Base-by-base conservation (phyloP, 495 filamentous ascomycete species). In the Polyplosphaeria fusca region DNA sequence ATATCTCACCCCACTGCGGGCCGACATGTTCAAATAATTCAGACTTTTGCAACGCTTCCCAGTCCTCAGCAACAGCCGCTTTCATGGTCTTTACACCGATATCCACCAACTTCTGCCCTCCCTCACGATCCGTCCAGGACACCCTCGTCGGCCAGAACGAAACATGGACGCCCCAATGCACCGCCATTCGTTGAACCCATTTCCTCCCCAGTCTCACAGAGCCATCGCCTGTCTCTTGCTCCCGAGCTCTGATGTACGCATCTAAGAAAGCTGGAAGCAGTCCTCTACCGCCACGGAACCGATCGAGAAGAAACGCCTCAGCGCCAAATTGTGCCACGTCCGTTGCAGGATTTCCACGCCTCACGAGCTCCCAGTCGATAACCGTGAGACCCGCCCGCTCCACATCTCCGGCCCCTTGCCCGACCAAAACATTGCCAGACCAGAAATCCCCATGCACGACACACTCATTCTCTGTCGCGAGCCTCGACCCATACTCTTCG, bases 401-500 rank as follows among this genome's bases (percentile, higher is more conserved):
- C 26, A 20, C 24, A 20, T 18, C 23, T 25, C 44, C 47, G 12
- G 35, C 28, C 11, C 27, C 46, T 23, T 28, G 32, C 35, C 51
- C 39, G 25, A 68, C 49, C 4, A 68, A 46, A 1, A 67, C 58
- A 41, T 66, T 67, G 0, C 69, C 69, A 2, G 71, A 67, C 71
- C 69, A 72, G 49, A 72, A 73, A 44, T 73, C 70, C 12, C 71
- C 71, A 39, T 71, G 68, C 40, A 69, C 72, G 12, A 71, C 47
- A 61, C 60, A 67, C 40, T 66, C 69, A 28, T 70, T 58, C 7
- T 73, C 71, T 5, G 30, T 67, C 3, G 23, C 32, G 3, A 74
- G 57, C 12, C 57, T 28, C 16, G 26, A 45, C 12, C 71, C 71
- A 39, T 57, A 73, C n/a, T 52, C 28, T 14, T 44, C 55, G 39